Percentiles rank a stretch among this genome's conserved stretches.
Evolutionary conservation across 345 rosid species (phyloP).

Genomic region (Salix dunnii): DNA sequence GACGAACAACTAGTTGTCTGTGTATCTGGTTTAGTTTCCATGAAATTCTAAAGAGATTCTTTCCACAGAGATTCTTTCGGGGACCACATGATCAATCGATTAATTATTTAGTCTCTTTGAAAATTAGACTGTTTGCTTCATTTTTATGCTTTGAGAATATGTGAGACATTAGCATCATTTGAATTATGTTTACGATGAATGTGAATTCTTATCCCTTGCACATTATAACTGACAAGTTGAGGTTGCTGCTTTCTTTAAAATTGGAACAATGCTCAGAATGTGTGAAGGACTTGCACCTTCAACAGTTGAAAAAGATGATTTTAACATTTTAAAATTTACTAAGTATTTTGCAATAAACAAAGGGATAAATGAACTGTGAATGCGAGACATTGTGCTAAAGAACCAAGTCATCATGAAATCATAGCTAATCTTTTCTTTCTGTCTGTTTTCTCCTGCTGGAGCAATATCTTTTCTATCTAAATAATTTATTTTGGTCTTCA

Average conservation of each 20-base stretch:
- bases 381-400: no score
- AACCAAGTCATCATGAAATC: no score
- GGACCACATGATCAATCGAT: not conserved
- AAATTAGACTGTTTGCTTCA: not conserved
- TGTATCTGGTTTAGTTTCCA: not conserved
- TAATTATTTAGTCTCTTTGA: not conserved
- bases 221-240: not conserved
- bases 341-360: not conserved
- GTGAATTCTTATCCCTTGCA: not conserved
- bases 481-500: no score
- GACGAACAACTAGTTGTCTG: not conserved
- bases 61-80: not conserved
- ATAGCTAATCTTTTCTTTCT: not conserved
- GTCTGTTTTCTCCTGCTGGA: not conserved
- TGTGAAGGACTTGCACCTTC: not conserved
- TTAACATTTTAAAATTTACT: not conserved
- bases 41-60: not conserved
- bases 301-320: not conserved
- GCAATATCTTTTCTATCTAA: not conserved
- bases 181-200: not conserved
- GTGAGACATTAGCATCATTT: not conserved
- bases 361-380: no score
- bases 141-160: not conserved
- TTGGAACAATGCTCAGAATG: not conserved
- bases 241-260: conserved; percentile 1